phyloP scores from a whole-genome alignment of 768 basidiomycete genomes.

The Rhodotorula graminis region DNA sequence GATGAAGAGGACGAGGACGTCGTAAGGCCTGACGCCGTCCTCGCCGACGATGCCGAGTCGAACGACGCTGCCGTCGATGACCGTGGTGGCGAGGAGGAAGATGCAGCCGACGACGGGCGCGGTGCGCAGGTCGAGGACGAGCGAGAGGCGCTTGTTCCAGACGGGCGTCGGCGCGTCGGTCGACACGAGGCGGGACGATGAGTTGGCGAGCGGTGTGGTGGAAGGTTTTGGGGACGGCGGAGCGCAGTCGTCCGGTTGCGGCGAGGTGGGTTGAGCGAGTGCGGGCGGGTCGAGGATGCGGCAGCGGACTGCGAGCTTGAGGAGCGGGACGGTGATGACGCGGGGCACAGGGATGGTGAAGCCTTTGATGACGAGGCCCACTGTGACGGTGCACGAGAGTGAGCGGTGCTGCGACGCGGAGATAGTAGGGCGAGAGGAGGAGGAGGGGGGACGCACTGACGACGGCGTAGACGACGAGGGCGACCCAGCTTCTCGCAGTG shows the following conservation, averaged over 20 bases:
- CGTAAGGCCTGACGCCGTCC: slow-evolving; percentile 72
- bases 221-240: background rate
- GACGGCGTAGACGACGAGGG: slow-evolving; percentile 5
- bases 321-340: background rate
- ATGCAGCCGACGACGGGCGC: slow-evolving; percentile 51
- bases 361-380: slow-evolving; percentile 34
- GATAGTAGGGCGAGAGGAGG: background rate
- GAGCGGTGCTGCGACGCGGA: background rate
- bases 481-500: slow-evolving; percentile 1
- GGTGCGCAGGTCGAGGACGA: slow-evolving; percentile 44
- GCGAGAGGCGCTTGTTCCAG: slow-evolving; percentile 5
- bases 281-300: slow-evolving; percentile 30
- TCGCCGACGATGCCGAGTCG: slow-evolving; percentile 75
- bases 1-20: slow-evolving; percentile 88
- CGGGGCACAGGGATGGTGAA: slow-evolving; percentile 26
- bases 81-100: slow-evolving; percentile 48
- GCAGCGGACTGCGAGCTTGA: background rate
- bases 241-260: background rate
- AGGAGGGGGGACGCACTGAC: slow-evolving; percentile 1
- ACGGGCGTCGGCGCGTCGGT: background rate
- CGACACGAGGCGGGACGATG: no score
- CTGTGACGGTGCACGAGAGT: background rate
- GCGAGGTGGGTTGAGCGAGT: background rate
- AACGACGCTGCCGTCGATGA: slow-evolving; percentile 53
- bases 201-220: no score